Evolutionary conservation across 2,329 filamentous ascomycete species (phyloP).

Genomic region (Neospermospora avenae): DNA sequence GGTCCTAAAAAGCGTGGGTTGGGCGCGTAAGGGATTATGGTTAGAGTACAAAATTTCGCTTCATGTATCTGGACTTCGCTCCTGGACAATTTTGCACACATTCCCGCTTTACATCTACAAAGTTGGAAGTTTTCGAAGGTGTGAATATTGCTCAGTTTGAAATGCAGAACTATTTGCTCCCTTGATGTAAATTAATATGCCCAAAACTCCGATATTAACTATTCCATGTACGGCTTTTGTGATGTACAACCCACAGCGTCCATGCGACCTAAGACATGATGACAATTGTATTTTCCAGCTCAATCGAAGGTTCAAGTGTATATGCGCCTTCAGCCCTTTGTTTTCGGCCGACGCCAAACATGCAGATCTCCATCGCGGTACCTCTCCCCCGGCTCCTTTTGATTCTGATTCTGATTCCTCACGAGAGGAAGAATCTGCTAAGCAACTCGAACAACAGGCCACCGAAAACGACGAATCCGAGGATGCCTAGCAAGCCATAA

Average conservation of each 20-base stretch:
- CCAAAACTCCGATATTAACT: not conserved
- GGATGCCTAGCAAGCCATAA: constrained; percentile 21
- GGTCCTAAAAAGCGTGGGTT: constrained; percentile 37
- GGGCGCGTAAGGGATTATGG: constrained; percentile 31
- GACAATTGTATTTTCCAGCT: not conserved
- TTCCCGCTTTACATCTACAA: constrained; percentile 8
- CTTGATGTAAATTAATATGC: not conserved
- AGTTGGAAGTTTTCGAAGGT: not conserved
- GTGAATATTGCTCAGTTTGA: not conserved
- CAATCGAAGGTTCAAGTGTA: not conserved
- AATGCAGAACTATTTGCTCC: not conserved
- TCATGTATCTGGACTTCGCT: not conserved
- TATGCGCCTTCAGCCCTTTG: not conserved
- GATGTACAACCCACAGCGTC: constrained; percentile 1
- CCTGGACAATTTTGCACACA: not conserved
- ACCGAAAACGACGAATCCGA: constrained; percentile 36
- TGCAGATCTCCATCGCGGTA: not conserved
- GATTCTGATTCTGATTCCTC: not conserved
- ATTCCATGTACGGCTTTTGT: constrained; percentile 7
- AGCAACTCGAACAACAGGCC: constrained; percentile 38
- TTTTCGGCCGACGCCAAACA: not conserved
- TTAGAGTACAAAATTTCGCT: not conserved
- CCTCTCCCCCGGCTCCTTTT: not conserved
- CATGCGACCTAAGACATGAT: not conserved
- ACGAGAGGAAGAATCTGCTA: constrained; percentile 35